Conservation (phyloP, 345 rosid genomes). For the Abelmoschus esculentus region DNA sequence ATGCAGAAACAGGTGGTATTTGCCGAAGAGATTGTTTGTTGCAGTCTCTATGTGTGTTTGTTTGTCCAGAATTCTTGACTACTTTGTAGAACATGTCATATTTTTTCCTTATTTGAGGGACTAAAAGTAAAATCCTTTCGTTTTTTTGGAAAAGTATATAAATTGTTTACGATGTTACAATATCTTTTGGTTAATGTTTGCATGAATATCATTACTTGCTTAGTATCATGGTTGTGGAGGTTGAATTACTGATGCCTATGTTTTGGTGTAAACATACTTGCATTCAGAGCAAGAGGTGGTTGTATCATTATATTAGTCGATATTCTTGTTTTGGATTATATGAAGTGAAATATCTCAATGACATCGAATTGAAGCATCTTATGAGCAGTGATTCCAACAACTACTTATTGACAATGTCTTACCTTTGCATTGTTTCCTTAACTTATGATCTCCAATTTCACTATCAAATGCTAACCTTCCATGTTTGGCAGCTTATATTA, state of each 20-base stretch:
- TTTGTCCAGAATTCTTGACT: neutral
- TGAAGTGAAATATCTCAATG: neutral
- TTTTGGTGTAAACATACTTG: neutral
- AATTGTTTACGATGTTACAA: neutral
- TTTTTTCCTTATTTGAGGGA: neutral
- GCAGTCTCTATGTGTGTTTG: neutral
- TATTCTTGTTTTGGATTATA: neutral
- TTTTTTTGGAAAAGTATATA: neutral
- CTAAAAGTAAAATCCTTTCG: neutral
- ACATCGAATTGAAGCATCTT: too few species aligned
- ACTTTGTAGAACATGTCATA: neutral
- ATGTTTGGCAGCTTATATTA: neutral
- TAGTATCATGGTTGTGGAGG: neutral
- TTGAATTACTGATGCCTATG: neutral
- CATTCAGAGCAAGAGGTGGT: neutral
- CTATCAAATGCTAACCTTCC: neutral
- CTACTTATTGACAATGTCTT: neutral
- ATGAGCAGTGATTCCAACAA: neutral
- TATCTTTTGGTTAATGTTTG: neutral
- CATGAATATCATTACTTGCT: neutral
- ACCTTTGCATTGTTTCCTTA: neutral
- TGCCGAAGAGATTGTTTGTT: neutral
- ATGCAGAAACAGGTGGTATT: neutral
- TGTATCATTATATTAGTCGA: neutral
- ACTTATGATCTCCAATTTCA: neutral